These are phyloP conservation scores for Tinospora cordifolia DNA, from an alignment of 164 flowering plant genomes.

Conservation along the genomic window DNA sequence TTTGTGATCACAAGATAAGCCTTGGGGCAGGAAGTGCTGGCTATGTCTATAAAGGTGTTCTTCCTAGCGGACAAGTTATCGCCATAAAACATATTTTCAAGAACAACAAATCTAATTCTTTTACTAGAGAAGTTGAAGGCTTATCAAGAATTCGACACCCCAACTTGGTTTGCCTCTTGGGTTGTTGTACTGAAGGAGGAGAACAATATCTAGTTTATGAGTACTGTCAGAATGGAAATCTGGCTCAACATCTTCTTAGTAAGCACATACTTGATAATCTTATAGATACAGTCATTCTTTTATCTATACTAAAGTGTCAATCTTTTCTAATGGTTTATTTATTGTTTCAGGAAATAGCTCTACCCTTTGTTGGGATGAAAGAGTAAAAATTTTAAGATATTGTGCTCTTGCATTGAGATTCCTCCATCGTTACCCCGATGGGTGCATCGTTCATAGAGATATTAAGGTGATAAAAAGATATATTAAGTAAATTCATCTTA, in stretches of 20 bases:
- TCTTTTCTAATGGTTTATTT: neutral
- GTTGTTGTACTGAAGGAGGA: constrained; percentile 53
- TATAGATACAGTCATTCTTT: neutral
- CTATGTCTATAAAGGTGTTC: constrained; percentile 50
- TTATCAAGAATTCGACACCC: constrained; percentile 60
- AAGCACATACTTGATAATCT: neutral
- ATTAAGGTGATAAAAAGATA: constrained; percentile 38
- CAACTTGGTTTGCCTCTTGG: constrained; percentile 57
- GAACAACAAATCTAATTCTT: constrained; percentile 42
- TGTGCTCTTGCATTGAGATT: constrained; percentile 57
- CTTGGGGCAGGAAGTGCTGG: constrained; percentile 73
- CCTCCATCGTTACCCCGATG: constrained; percentile 53
- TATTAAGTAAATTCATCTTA: neutral
- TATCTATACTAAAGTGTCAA: neutral
- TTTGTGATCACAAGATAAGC: constrained; percentile 23
- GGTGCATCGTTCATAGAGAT: constrained; percentile 70
- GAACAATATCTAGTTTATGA: constrained; percentile 64
- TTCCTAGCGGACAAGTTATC: constrained; percentile 68
- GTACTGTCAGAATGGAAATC: constrained; percentile 57
- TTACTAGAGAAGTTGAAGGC: constrained; percentile 54
- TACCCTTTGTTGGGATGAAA: constrained; percentile 45
- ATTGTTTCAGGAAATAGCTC: constrained; percentile 35
- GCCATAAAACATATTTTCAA: constrained; percentile 61
- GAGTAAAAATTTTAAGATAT: constrained; percentile 55
- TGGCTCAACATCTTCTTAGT: constrained; percentile 57